Evolutionary conservation across 805 yeast species (phyloP), one percentile per base, ranked within the genome.

Genomic region (Myxozyma monticola): DNA sequence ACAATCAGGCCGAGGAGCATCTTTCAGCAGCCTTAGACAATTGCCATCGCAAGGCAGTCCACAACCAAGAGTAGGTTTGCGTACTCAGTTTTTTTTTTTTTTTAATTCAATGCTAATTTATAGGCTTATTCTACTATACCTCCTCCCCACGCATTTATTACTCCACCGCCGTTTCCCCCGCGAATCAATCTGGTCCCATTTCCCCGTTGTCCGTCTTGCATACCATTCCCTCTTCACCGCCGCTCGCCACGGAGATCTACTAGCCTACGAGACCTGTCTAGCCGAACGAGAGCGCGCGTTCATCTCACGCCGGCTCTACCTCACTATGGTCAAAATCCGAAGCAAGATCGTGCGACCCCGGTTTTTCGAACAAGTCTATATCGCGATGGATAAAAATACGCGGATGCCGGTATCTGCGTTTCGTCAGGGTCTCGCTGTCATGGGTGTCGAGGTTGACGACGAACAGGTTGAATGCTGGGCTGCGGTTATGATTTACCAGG

Each of bases 391-490:
- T 1, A 34, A 54, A 30, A 61, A 59, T 35, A 65, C 66, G 17
- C 72, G 71, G 61, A 62, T 64, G 40, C 62, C 62, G 40, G 62
- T 81, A 8, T 64, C 65, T 18, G 72, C 74, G 8, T 71, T 78
- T 36, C 73, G 72, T 22, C 56, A 69, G 25, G 82, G 78, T 0
- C 68, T 77, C 36, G 73, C 72, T 40, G 60, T 63, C 8, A 58
- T 60, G 1, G 63, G 67, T 6, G 30, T 49, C 4, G 62, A 56
- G 15, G 57, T 46, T 20, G 54, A 53, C 45, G 60, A 57, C 12
- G 87, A 81, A 61, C 81, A 79, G 48, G 70, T 81, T 3, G 96
- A 89, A 66, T 81, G 91, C 51, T 67, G 76, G 9, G 57, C 88
- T 20, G 89, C 95, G 0, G 78, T 76, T 46, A 68, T 85, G 61